Conservation (phyloP, 371 early-diverging fungal genomes). For the Mortierella sp. region DNA sequence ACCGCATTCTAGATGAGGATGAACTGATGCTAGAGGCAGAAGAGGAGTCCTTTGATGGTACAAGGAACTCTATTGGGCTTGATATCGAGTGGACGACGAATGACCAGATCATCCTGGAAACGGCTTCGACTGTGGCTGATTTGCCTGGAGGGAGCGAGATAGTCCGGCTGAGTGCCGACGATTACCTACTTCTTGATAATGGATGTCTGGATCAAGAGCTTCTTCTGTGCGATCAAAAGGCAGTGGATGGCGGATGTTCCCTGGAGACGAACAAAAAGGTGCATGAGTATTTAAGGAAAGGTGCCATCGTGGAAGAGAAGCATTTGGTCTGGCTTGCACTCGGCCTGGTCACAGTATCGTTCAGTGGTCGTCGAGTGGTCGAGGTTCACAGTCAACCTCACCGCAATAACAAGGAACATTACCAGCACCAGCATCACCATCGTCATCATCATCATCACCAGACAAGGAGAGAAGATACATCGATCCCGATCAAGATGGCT, state of each 20-base stretch:
- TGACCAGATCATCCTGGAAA: constrained; percentile 9
- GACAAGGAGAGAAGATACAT: background rate
- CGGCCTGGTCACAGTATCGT: constrained; percentile 38
- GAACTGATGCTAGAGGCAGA: background rate
- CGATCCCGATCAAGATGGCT: constrained; percentile 31
- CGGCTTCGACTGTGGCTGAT: constrained; percentile 10
- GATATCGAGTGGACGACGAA: constrained; percentile 47
- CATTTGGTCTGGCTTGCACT: constrained; percentile 45
- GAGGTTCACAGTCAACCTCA: too few relatives aligned
- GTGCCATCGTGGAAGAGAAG: constrained; percentile 39
- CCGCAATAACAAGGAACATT: too few relatives aligned
- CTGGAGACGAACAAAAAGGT: constrained; percentile 16
- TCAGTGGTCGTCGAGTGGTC: constrained; percentile 20
- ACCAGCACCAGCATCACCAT: too few relatives aligned
- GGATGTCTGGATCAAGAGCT: constrained; percentile 21
- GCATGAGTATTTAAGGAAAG: constrained; percentile 13
- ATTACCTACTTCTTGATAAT: constrained; percentile 31
- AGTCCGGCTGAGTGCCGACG: constrained; percentile 31
- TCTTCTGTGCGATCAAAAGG: constrained; percentile 6
- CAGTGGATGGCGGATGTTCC: background rate
- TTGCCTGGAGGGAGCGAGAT: constrained; percentile 20
- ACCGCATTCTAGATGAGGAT: background rate
- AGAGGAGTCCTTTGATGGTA: background rate
- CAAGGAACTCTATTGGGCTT: constrained; percentile 12
- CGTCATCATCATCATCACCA: too few relatives aligned